Conservation (phyloP, 805 yeast genomes). For the Zygoascus tannicola region DNA sequence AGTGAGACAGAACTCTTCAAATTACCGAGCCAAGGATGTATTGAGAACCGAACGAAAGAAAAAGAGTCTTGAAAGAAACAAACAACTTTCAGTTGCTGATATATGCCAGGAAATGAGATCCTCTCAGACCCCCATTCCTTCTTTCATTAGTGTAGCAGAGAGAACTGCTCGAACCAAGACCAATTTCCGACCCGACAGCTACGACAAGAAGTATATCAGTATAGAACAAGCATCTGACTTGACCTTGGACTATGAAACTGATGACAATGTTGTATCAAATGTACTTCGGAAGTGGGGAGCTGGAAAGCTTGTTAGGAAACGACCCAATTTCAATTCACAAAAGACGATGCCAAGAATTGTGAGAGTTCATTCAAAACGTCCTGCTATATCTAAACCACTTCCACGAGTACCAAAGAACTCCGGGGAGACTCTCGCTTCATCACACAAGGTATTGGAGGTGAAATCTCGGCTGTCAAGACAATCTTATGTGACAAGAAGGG, state of each 20-base stretch:
- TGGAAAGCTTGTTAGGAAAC: not conserved
- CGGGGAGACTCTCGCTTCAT: too few species aligned
- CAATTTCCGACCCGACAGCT: not conserved
- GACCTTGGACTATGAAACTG: not conserved
- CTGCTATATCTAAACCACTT: too few species aligned
- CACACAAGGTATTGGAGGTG: not conserved
- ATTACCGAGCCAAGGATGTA: not conserved
- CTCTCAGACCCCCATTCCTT: not conserved
- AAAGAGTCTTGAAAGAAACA: not conserved
- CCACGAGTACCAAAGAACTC: too few species aligned
- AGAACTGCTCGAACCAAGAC: not conserved
- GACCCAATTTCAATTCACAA: too few species aligned
- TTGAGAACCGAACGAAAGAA: not conserved
- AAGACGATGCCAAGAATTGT: too few species aligned
- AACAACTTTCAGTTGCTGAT: not conserved
- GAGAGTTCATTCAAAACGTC: too few species aligned
- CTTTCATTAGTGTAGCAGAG: slow-evolving; percentile 1
- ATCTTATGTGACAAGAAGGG: not conserved
- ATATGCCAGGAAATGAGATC: not conserved
- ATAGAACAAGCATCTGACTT: not conserved
- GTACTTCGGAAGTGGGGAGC: not conserved
- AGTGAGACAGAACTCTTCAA: not conserved
- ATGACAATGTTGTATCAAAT: not conserved
- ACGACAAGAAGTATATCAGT: not conserved
- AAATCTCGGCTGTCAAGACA: not conserved